These are phyloP conservation scores for Capronia coronata DNA, from an alignment of 2,329 filamentous ascomycete species.

Conservation along the genomic window DNA sequence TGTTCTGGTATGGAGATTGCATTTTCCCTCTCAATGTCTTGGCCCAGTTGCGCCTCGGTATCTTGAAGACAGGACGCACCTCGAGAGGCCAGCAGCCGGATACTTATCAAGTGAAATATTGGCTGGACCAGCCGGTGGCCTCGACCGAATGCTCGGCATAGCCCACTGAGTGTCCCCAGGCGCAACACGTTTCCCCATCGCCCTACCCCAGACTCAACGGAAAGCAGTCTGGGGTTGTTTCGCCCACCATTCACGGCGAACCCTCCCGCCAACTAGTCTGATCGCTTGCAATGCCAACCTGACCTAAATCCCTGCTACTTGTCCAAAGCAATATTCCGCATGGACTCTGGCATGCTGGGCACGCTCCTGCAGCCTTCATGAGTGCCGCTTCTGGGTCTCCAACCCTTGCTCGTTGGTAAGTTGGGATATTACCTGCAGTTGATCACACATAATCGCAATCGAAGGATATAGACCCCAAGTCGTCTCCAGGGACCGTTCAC, in stretches of 20 bases:
- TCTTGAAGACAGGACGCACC: not conserved
- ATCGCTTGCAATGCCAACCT: not conserved
- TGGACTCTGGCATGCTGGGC: not conserved
- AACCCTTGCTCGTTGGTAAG: not conserved
- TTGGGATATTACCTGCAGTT: not conserved
- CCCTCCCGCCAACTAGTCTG: not conserved
- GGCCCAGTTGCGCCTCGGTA: slow-evolving; percentile 1
- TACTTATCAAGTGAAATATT: not conserved
- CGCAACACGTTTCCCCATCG: not conserved
- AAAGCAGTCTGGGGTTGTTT: not conserved
- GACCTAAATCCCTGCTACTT: not conserved
- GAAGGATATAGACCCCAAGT: not conserved
- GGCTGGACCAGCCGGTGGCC: not conserved
- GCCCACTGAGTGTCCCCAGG: not conserved
- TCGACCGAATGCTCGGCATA: not conserved
- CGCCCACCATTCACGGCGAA: not conserved
- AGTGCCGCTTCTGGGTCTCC: not conserved
- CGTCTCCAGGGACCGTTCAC: not conserved
- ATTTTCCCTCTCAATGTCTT: not conserved
- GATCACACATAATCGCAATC: not conserved
- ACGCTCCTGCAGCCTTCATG: no score
- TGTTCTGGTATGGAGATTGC: not conserved
- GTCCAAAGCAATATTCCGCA: not conserved
- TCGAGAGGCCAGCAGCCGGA: not conserved
- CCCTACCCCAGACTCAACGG: slow-evolving; percentile 1